Evolutionary conservation across 2,329 filamentous ascomycete species (phyloP), one percentile per base, ranked within the genome.

Genomic region (Botrytis hyacinthi): DNA sequence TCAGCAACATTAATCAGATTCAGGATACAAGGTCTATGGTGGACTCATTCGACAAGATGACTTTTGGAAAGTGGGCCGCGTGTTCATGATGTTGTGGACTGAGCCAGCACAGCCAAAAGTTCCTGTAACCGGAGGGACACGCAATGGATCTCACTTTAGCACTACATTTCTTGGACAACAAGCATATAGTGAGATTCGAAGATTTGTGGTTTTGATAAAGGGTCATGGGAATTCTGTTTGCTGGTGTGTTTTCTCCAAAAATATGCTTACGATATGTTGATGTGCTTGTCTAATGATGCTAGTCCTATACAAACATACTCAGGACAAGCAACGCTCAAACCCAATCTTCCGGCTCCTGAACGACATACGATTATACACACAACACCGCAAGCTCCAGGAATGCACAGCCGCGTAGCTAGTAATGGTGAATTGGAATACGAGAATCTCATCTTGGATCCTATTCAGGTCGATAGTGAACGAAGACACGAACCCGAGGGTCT

Each of bases 21-120:
- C 6, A 73, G 62, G 59, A 37, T 74, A 72, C 12, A 14, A 14
- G 7, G 14, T 32, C 2, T 10, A 59, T 9, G 40, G 7, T 8
- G 44, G 46, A 14, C 10, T 59, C 0, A 3, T 10, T 3, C 3
- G 20, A 2, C 37, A 71, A 57, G 8, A 69, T 6, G n/a, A 44
- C 0, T 74, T 79, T 54, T 79, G 74, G 73, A 75, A 67, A 40
- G 72, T 76, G 29, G 78, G 78, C 0, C 74, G 78, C 22, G 78
- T 78, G 3, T 79, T 79, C 59, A 78, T 77, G 76, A 73, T 77
- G 69, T 57, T 79, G 9, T 79, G 78, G 78, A 78, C 74, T 4
- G 78, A 79, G n/a, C 78, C 77, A 26, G 78, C 26, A 12, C 22
- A 42, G 35, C 12, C 20, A 5, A 54, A 29, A 22, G 71, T 73